Evolutionary conservation across 768 basidiomycete species (phyloP), one percentile per base, ranked within the genome.

Genomic region (Mycena floridula): DNA sequence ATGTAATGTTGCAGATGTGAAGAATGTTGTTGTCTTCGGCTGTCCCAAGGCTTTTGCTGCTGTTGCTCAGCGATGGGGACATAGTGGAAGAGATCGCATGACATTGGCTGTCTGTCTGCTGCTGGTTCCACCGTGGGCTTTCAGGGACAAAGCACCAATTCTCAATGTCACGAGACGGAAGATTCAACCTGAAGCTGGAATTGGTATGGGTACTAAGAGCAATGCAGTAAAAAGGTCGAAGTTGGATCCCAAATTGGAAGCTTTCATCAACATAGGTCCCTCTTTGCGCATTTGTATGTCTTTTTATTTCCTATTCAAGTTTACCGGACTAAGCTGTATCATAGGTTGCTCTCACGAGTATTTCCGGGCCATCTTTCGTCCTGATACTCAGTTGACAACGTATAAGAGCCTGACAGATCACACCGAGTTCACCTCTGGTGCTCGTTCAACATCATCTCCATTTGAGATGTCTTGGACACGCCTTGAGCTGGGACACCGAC

Each of bases 1-100:
- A 7, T 62, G 60, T 35, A 60, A 60, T 42, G 50, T 60, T 4
- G 46, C 55, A 1, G 54, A 63, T 40, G 40, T 63, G 25, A 21
- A 57, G 20, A 50, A 49, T 44, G 50, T 55, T 11, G 48, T 55
- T 2, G 45, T 54, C 3, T 58, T 61, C 47, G 57, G 51, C 13
- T 46, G 54, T 13, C 55, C 57, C 7, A 47, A 35, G 25, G 49
- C 54, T 4, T 30, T 57, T 5, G 37, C 50, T 3, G 40, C 48
- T 4, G 44, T 57, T 2, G 30, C 37, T 22, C 57, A 57, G 46
- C 45, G 58, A 0, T 59, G 58, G 58, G 50, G 50, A 4, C 50
- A 41, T 15, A 45, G 50, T 22, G 51, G 30, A 35, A 39, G 50
- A n/a, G 32, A 45, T 27, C 41, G 43, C 8, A 40, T 25, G 13